phyloP scores from a whole-genome alignment of 1,284 basidiomycete species.

The Fomitopsis pinicola region DNA sequence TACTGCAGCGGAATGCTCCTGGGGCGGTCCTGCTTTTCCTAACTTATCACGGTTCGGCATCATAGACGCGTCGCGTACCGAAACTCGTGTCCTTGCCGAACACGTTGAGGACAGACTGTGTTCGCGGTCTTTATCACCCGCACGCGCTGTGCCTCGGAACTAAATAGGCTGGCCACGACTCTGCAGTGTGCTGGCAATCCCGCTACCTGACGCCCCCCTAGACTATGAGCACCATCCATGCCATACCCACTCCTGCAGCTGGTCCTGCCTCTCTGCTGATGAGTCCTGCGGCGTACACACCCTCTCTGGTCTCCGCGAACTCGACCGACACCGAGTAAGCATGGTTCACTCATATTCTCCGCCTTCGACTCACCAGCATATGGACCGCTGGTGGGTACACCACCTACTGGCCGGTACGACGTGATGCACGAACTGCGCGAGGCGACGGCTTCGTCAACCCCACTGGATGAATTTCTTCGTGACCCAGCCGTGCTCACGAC shows the following conservation, averaged over 20 bases:
- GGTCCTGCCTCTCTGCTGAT: neutral
- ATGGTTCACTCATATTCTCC: neutral
- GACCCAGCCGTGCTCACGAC: slow-evolving; percentile 26
- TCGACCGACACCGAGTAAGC: slow-evolving; percentile 5
- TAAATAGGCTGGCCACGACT: neutral
- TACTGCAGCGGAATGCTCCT: neutral
- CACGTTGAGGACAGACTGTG: slow-evolving; percentile 7
- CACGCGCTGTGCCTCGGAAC: neutral
- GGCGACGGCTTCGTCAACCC: slow-evolving; percentile 27
- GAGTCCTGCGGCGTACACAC: neutral
- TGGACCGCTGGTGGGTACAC: slow-evolving; percentile 3
- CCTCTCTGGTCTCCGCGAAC: neutral
- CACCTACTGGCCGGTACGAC: slow-evolving; percentile 13
- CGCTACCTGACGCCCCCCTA: neutral
- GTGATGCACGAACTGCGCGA: slow-evolving; percentile 26
- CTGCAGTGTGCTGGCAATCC: slow-evolving; percentile 2
- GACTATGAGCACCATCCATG: slow-evolving; percentile 1
- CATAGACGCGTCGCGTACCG: slow-evolving; percentile 1
- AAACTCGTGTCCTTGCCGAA: slow-evolving; percentile 5
- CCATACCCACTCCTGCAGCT: neutral
- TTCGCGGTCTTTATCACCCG: slow-evolving; percentile 3
- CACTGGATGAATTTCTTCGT: slow-evolving; percentile 29
- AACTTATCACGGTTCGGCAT: neutral
- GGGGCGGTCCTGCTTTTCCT: neutral
- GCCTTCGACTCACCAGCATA: neutral